A percentile compares a stretch with the other conserved stretches of the same genome.
Conservation (phyloP, 2,329 filamentous ascomycete genomes). For the Penicillium sp. region DNA sequence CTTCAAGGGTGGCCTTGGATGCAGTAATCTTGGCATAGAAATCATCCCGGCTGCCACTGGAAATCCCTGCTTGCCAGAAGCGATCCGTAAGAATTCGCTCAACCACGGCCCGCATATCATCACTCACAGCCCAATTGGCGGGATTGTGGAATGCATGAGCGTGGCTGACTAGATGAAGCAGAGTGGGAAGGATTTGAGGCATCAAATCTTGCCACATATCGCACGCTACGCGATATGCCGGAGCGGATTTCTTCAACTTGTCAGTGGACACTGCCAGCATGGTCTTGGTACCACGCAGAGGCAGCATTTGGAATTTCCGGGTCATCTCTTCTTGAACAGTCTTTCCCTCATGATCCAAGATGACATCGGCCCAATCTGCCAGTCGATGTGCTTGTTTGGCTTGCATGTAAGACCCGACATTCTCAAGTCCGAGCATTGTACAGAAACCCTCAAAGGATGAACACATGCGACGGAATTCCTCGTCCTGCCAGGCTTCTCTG, state of each 20-base stretch:
- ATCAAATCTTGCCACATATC: slow-evolving; percentile 83
- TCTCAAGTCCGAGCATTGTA: slow-evolving; percentile 72
- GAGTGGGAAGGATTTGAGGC: slow-evolving; percentile 75
- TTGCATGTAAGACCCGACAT: slow-evolving; percentile 75
- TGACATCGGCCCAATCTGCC: slow-evolving; percentile 75
- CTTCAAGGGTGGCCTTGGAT: slow-evolving; percentile 85
- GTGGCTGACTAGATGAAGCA: slow-evolving; percentile 82
- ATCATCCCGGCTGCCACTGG: slow-evolving; percentile 89
- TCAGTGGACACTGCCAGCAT: slow-evolving; percentile 92
- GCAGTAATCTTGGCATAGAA: slow-evolving; percentile 91
- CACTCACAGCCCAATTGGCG: slow-evolving; percentile 75
- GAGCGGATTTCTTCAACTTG: slow-evolving; percentile 71
- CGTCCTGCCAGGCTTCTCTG: slow-evolving; percentile 73
- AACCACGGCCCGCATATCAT: slow-evolving; percentile 74
- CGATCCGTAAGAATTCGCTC: slow-evolving; percentile 83
- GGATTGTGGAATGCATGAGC: slow-evolving; percentile 90
- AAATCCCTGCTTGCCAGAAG: slow-evolving; percentile 98
- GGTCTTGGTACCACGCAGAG: slow-evolving; percentile 82
- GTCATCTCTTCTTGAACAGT: slow-evolving; percentile 76
- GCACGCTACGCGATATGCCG: slow-evolving; percentile 72
- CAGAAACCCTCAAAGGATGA: slow-evolving; percentile 77
- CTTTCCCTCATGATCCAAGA: slow-evolving; percentile 75
- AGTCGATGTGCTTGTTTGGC: slow-evolving; percentile 70
- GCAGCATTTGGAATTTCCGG: slow-evolving; percentile 70
- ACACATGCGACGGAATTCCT: slow-evolving; percentile 66